A percentile compares a stretch with the other conserved stretches of the same genome.
These are phyloP conservation scores for Nicotiana paniculata DNA, from an alignment of 257 asterid species.

Conservation along the genomic window DNA sequence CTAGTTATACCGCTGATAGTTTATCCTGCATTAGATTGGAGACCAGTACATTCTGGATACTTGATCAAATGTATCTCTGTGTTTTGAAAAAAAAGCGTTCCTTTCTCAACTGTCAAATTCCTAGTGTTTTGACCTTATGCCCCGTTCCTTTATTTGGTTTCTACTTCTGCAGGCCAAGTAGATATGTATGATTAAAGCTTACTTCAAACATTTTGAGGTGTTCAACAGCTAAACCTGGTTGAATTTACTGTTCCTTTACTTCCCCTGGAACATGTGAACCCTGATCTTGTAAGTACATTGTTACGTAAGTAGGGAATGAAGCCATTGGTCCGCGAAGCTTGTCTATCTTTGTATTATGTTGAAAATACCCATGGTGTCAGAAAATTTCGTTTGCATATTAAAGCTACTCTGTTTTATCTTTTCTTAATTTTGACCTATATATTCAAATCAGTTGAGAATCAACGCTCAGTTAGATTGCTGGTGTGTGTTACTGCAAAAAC, in stretches of 20 bases:
- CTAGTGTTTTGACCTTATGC: neutral
- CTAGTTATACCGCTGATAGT: neutral
- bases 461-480: neutral
- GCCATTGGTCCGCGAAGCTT: constrained; percentile 57
- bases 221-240: constrained; percentile 14
- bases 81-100: neutral
- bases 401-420: constrained; percentile 5
- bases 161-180: constrained; percentile 18
- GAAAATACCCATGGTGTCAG: constrained; percentile 20
- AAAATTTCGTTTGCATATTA: constrained; percentile 13
- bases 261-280: constrained; percentile 27
- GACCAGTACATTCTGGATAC: no score
- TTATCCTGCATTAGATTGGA: neutral
- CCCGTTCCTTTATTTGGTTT: neutral
- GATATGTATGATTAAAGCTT: constrained; percentile 16
- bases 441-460: neutral
- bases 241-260: constrained; percentile 21
- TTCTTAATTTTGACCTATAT: neutral
- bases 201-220: constrained; percentile 14
- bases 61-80: no score
- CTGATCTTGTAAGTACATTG: constrained; percentile 18
- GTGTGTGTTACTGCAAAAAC: neutral
- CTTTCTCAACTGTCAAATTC: neutral
- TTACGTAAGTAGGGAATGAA: constrained; percentile 47
- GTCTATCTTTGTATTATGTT: constrained; percentile 28